Conservation (phyloP, 1,139 yeast species). For the Magnusiomyces suaveolens region DNA sequence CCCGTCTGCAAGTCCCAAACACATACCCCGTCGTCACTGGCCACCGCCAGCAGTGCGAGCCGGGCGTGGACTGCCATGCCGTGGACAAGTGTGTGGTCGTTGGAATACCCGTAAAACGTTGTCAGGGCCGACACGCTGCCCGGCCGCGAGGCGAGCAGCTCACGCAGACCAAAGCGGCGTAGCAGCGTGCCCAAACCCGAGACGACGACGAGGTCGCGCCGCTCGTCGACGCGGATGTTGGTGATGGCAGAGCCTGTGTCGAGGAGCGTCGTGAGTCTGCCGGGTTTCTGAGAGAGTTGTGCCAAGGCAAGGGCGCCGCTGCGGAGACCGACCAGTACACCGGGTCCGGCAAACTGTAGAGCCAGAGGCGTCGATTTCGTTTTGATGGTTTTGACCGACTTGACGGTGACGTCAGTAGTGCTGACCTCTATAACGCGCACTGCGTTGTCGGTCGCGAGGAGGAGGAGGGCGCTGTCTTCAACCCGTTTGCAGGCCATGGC, state of each 20-base stretch:
- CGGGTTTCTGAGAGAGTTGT: neutral
- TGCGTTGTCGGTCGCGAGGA: too few species aligned
- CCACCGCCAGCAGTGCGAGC: neutral
- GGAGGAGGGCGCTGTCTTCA: too few species aligned
- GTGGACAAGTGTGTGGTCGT: neutral
- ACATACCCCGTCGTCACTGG: neutral
- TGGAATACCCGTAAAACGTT: neutral
- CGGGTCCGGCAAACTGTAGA: too few species aligned
- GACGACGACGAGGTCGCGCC: too few species aligned
- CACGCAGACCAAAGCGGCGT: neutral
- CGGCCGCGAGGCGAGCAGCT: neutral
- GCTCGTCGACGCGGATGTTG: too few species aligned
- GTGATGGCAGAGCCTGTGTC: neutral
- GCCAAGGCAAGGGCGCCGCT: neutral
- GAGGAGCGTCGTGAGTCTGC: neutral
- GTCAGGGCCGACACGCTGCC: neutral
- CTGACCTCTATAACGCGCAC: too few species aligned
- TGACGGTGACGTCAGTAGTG: too few species aligned
- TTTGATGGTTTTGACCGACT: too few species aligned
- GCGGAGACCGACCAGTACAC: too few species aligned
- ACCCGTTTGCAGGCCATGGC: too few species aligned
- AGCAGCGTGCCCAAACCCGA: neutral
- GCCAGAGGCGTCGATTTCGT: too few species aligned
- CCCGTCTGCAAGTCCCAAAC: neutral
- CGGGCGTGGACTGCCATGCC: neutral